Evolutionary conservation across 2,329 filamentous ascomycete genomes (phyloP), one percentile per base, ranked within the genome.

Genomic region (Hypoxylon sp.): DNA sequence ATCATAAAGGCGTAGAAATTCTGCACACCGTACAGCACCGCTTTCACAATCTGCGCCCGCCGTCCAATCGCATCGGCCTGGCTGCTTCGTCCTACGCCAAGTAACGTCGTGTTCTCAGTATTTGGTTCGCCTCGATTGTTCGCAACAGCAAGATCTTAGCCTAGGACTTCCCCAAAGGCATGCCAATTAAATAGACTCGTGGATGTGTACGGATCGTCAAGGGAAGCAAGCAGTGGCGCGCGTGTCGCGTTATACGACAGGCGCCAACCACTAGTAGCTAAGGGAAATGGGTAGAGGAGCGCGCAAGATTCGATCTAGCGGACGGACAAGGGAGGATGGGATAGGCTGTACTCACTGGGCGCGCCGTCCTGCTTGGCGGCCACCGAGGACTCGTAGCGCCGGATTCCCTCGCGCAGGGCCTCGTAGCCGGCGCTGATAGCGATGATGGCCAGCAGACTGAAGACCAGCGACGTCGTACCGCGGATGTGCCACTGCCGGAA

Each of bases 1-100:
- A 99, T 94, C 87, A 99, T 98, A 77, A 99, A 98, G 51, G 94
- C 97, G 81, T 99, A 99, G 81, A 98, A 98, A 73, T 96, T 97
- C 84, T 99, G 96, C 56, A 96, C 81, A 19, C 91, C 95, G 83
- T 99, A 99, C 62, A 99, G 83, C 32, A 87, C 81, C 29, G 93
- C 92, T 85, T 97, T 95, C 80, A 93, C 83, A 68, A 97, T 78
- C 80, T 93, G 94, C 56, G 89, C 91, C 76, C 87, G 88, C 81
- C 89, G 88, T 79, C 89, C 87, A 70, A 75, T 69, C 50, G 88
- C 84, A 70, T 84, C 83, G 71, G 81, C 83, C 79, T 88, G 87
- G 78, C 86, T 88, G 56, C 60, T 69, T 80, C 92, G 91, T 83
- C 93, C 93, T 97, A 91, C 83, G 83, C 86, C 85, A 81, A 89